Evolutionary conservation across 1,139 yeast genomes (phyloP), one percentile per base, ranked within the genome.

Genomic region (Yamadazyma trypodendri): DNA sequence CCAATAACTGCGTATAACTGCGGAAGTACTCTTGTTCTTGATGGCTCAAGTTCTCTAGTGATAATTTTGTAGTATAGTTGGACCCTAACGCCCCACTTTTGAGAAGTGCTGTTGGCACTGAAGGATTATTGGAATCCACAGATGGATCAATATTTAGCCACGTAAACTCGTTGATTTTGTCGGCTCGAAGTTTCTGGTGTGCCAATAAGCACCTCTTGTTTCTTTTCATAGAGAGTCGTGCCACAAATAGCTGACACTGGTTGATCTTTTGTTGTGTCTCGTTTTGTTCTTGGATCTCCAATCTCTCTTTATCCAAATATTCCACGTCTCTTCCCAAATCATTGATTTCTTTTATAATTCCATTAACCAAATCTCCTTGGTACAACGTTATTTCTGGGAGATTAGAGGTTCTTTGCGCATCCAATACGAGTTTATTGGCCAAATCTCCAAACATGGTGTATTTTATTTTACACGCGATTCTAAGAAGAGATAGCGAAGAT

Each of bases 171-270:
- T 78, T 85, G 31, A 92, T 62, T 43, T 80, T 76, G 35, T 75
- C 77, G 2, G 94, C 79, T 36, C 98, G 66, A 18, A 79, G 71
- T 44, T 75, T 71, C 55, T 89, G 87, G 55, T 92, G 88, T 0
- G 96, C 97, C 43, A 92, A 58, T 25, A 92, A 58, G 56, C 97
- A 89, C 40, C 98, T 68, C 58, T 92, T 92, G 60, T 92, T 89
- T 39, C 97, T 67, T 42, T 92, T 73, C 81, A 89, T 81, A 30
- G 88, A 82, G 31, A 88, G 61, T 48, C 82, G 84, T n/a, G 88
- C 80, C 2, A 90, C 92, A 54, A 89, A 85, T 32, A 84, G 60
- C 42, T 86, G 90, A 45, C 95, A 84, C 44, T 80, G 80, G 40
- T 73, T 71, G 28, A 78, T 68, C 45, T 77, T 73, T 41, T 61